phyloP scores from a whole-genome alignment of 768 basidiomycete species.

The Hericium rajendrae region DNA sequence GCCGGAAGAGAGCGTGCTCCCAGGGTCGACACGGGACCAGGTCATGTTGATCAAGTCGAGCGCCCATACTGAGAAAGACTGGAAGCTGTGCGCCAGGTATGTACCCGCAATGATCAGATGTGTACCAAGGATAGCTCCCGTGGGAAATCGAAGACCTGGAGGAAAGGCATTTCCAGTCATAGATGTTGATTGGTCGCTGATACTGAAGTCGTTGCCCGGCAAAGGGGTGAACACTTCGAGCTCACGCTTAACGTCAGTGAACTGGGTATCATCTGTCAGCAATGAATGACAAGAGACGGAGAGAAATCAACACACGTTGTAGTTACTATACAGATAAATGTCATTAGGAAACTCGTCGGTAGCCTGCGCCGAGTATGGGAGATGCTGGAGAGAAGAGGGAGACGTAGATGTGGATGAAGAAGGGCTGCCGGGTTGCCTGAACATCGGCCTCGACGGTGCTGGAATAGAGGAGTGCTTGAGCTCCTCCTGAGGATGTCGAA shows the following conservation, averaged over 20 bases:
- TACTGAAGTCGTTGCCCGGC: slow-evolving; percentile 63
- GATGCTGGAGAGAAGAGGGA: slow-evolving; percentile 52
- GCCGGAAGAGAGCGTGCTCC: slow-evolving; percentile 73
- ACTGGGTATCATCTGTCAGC: slow-evolving; percentile 33
- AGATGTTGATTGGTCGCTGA: slow-evolving; percentile 68
- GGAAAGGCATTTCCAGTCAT: slow-evolving; percentile 83
- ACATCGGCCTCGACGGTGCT: slow-evolving; percentile 49
- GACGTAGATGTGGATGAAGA: slow-evolving; percentile 39
- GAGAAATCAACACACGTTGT: slow-evolving; percentile 55
- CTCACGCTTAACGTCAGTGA: slow-evolving; percentile 92
- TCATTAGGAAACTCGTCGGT: slow-evolving; percentile 74
- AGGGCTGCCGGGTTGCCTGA: slow-evolving; percentile 38
- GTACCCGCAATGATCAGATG: slow-evolving; percentile 93
- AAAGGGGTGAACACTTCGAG: slow-evolving; percentile 85
- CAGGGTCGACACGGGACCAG: slow-evolving; percentile 85
- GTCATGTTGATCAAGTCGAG: slow-evolving; percentile 76
- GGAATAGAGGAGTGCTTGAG: slow-evolving; percentile 29
- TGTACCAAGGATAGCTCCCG: slow-evolving; percentile 83
- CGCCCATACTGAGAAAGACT: slow-evolving; percentile 95
- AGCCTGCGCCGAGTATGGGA: slow-evolving; percentile 68
- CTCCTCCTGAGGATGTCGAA: slow-evolving; percentile 63
- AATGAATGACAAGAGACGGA: slow-evolving; percentile 4
- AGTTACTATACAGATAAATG: slow-evolving; percentile 90
- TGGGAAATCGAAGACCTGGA: slow-evolving; percentile 93
- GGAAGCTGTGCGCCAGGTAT: slow-evolving; percentile 88